These are phyloP conservation scores for Stagonosporopsis rhizophila DNA, from an alignment of 2,329 filamentous ascomycete genomes.

Conservation along the genomic window DNA sequence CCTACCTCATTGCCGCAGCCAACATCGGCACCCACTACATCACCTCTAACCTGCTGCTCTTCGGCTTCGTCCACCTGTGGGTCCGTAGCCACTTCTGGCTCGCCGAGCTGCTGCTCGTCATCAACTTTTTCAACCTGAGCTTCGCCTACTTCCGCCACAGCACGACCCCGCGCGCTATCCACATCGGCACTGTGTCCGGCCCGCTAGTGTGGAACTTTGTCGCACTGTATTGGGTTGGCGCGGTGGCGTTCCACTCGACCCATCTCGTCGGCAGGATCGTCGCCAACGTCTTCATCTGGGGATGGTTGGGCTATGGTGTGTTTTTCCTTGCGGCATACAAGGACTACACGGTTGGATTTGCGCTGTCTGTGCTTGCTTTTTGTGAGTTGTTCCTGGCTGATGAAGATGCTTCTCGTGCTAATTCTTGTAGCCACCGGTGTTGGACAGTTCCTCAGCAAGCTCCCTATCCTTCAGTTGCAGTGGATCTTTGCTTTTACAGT, in stretches of 20 bases:
- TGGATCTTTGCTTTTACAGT: conserved; percentile 93
- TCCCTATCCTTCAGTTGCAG: conserved; percentile 78
- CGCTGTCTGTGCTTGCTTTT: conserved; percentile 74
- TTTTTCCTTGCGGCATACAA: conserved; percentile 79
- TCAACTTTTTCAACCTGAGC: conserved; percentile 84
- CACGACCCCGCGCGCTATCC: conserved; percentile 75
- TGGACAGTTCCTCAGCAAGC: conserved; percentile 74
- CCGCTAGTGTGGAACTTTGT: conserved; percentile 88
- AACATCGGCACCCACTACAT: conserved; percentile 86
- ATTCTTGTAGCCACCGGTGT: conserved; percentile 69
- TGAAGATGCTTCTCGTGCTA: conserved; percentile 29
- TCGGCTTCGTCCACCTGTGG: conserved; percentile 84
- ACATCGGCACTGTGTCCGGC: conserved; percentile 75
- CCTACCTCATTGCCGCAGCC: conserved; percentile 71
- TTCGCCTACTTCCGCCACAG: conserved; percentile 82
- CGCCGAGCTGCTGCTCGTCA: conserved; percentile 75
- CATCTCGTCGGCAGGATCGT: conserved; percentile 76
- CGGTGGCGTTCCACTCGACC: conserved; percentile 75
- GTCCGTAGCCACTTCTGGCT: conserved; percentile 76
- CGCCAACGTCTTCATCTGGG: conserved; percentile 89
- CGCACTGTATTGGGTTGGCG: conserved; percentile 87
- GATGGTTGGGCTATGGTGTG: conserved; percentile 75
- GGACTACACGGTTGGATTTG: conserved; percentile 80
- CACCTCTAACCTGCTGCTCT: conserved; percentile 81
- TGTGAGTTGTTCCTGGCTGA: conserved; percentile 56